Evolutionary conservation across 495 filamentous ascomycete species (phyloP).

Genomic region (Trichoderma orchidacearum): DNA sequence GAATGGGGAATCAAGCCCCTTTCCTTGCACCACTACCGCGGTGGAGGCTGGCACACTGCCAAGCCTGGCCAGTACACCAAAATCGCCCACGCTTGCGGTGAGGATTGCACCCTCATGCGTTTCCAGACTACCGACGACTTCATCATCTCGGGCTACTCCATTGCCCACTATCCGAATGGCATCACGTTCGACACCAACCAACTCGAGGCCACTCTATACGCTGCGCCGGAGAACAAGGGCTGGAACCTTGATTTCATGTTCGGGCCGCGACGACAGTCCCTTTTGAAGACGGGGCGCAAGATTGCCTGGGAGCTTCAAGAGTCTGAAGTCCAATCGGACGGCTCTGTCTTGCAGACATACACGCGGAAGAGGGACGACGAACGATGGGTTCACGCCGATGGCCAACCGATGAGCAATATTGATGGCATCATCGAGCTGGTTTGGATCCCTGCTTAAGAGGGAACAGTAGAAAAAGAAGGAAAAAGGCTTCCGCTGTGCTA

Average conservation of each 20-base stretch:
- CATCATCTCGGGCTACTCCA: constrained; percentile 51
- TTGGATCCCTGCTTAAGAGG: constrained; percentile 17
- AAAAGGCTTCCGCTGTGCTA: background rate
- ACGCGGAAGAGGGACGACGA: constrained; percentile 25
- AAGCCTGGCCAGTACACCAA: constrained; percentile 53
- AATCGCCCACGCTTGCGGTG: constrained; percentile 47
- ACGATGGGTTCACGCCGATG: constrained; percentile 22
- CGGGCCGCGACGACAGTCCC: constrained; percentile 31
- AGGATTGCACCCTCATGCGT: constrained; percentile 50
- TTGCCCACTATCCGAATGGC: constrained; percentile 46
- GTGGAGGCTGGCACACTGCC: constrained; percentile 34
- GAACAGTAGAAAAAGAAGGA: background rate
- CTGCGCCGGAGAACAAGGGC: constrained; percentile 37
- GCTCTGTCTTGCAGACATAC: constrained; percentile 22
- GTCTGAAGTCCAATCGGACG: constrained; percentile 17
- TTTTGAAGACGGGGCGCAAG: constrained; percentile 35
- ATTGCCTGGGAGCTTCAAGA: constrained; percentile 40
- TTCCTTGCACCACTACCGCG: constrained; percentile 52
- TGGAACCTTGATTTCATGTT: constrained; percentile 39
- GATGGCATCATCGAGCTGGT: constrained; percentile 32
- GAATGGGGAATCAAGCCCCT: constrained; percentile 52
- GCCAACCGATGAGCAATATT: constrained; percentile 20
- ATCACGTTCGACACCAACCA: constrained; percentile 45
- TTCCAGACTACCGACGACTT: constrained; percentile 52
- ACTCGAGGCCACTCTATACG: constrained; percentile 50